Base-by-base conservation (phyloP, 2,329 filamentous ascomycete species). In the Fusarium lateritium region DNA sequence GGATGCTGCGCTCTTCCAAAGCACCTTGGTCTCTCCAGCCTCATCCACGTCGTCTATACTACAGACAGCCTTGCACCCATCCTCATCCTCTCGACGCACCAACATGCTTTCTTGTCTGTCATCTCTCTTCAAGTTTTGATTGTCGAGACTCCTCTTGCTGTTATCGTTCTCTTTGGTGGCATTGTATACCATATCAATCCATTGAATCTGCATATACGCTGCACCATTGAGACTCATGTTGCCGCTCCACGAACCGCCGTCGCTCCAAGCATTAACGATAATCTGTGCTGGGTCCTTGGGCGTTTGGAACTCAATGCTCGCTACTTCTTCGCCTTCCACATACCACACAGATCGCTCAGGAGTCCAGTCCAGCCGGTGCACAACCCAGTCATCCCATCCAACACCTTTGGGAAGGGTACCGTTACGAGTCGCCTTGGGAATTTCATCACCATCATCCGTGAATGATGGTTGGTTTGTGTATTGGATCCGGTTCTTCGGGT, bases 381-480 rank as follows among this genome's bases (percentile, higher is more conserved):
- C 83, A 24, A 86, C 82, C 87, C 88, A 90, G 28, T 85, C 80
- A 49, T 84, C 80, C 85, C 86, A 89, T 28, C 76, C 67, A 17
- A 76, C 70, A 6, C 77, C 76, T 19, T 79, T 65, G 2, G 87
- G 83, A 40, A 85, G 75, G 4, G 81, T 84, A 13, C 79, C 81
- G 65, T 85, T 86, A 9, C 78, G 72, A 2, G 86, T 86, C 1
- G 88, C 83, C 26, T 78, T 74, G 6, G 80, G 73, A 43, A 86
- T 77, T 33, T 83, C 79, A 36, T 83, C 77, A 31, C 83, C 83
- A 11, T 79, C 75, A 14, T 78, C 77, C 58, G 79, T 82, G 57
- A 85, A 83, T 0, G 85, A 80, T 0, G 88, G 88, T 74, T 90
- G 88, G 73, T 90, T 90, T 15, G 88, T 89, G 77, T 88, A 90